These are phyloP conservation scores for Sarocladium kiliense DNA, from an alignment of 2,329 filamentous ascomycete genomes.

Conservation along the genomic window DNA sequence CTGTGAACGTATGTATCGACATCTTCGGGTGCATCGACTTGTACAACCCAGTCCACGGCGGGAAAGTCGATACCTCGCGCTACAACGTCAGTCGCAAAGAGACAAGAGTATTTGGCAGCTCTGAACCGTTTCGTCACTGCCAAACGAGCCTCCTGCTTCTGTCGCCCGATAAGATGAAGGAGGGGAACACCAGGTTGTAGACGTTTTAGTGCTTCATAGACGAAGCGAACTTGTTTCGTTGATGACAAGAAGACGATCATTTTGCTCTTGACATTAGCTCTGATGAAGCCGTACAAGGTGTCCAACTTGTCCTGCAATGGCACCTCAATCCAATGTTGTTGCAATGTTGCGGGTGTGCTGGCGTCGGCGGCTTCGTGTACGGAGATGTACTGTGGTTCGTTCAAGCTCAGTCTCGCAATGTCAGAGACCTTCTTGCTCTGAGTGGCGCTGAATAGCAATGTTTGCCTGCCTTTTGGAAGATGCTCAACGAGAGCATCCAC, in stretches of 20 bases:
- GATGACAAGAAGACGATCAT: constrained; percentile 94
- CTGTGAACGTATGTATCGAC: constrained; percentile 97
- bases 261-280: constrained; percentile 85
- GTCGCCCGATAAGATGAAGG: constrained; percentile 86
- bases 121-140: constrained; percentile 86
- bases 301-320: constrained; percentile 86
- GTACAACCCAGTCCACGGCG: constrained; percentile 97
- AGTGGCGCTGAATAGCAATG: constrained; percentile 90
- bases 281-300: constrained; percentile 87
- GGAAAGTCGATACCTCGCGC: constrained; percentile 94
- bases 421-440: constrained; percentile 94
- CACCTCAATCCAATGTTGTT: constrained; percentile 87
- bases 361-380: constrained; percentile 78
- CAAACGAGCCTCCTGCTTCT: constrained; percentile 83
- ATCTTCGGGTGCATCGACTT: constrained; percentile 94
- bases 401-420: constrained; percentile 78
- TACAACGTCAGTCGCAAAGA: constrained; percentile 94
- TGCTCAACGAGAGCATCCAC: constrained; percentile 93
- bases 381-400: constrained; percentile 90
- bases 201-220: constrained; percentile 88
- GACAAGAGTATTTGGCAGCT: constrained; percentile 72
- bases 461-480: constrained; percentile 79
- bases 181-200: constrained; percentile 91
- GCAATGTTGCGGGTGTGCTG: constrained; percentile 77
- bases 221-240: constrained; percentile 93